Evolutionary conservation across 2,329 filamentous ascomycete species (phyloP), one percentile per base, ranked within the genome.

Genomic region (Fonsecaea nubica): DNA sequence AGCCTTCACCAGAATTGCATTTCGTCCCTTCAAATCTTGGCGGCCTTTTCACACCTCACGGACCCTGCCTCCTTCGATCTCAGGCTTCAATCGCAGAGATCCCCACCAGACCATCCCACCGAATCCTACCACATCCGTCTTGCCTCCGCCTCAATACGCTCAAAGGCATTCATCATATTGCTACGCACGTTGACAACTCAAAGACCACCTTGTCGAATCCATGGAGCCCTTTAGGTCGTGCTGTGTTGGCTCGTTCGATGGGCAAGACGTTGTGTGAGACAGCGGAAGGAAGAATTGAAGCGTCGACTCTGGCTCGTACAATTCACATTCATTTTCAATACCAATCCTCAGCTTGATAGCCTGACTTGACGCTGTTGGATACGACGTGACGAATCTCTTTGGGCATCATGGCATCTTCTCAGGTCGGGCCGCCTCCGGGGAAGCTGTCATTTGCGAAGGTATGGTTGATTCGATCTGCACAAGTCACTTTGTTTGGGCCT

Each of bases 371-470:
- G 62, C 61, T 68, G 66, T 68, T 69, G 69, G 70, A 69, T 68
- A 72, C 70, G 70, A 72, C 66, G 71, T 69, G 66, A 72, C 70
- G 69, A 69, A 69, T 72, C 68, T 71, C 67, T 63, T 73, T 72
- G 57, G 64, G 50, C 58, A 69, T 53, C 42, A 74, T 74, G 72
- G 72, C 72, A 62, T 71, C 70, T 61, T 52, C 70, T 67, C 69
- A 69, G 40, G 72, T 77, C 66, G 69, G 64, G 36, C 62, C 71
- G 48, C 58, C 65, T 64, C 70, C 80, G 63, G 80, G 80, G 61
- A 88, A 87, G 78, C 85, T 89, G 73, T 92, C 90, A 52, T 93
- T 93, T 83, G 90, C 90, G 79, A 92, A 91, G 85, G 90, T 92
- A 81, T 65, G 82, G 2, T 25, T 25, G 25, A 25, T 73, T 36